phyloP scores from a whole-genome alignment of 202 grass and related monocot genomes.

The Zoysia matrella region DNA sequence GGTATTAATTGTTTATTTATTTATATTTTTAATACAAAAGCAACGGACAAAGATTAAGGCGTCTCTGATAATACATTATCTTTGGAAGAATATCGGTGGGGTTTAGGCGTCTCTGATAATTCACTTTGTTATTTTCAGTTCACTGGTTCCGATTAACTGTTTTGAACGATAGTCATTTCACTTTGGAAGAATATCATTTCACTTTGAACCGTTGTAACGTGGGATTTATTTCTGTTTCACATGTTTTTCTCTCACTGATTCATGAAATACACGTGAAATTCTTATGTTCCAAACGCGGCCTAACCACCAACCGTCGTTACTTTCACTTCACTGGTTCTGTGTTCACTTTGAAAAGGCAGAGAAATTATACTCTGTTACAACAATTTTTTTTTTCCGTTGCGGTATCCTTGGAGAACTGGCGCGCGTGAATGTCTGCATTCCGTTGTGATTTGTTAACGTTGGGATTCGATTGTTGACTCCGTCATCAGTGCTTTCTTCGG shows the following conservation, averaged over 20 bases:
- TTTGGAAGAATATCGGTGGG: neutral
- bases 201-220: too few species aligned
- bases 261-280: too few species aligned
- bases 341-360: neutral
- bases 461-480: slow-evolving; percentile 10
- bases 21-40: slow-evolving; percentile 31
- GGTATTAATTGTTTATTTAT: slow-evolving; percentile 52
- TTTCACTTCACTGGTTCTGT: too few species aligned
- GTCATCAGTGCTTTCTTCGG: neutral
- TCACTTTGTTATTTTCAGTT: too few species aligned
- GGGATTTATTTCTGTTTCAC: too few species aligned
- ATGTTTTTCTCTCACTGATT: too few species aligned
- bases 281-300: too few species aligned
- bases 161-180: too few species aligned
- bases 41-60: slow-evolving; percentile 59
- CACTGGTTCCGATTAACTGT: too few species aligned
- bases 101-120: too few species aligned
- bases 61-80: neutral
- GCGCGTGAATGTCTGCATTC: neutral
- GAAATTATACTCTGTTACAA: slow-evolving; percentile 8
- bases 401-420: neutral
- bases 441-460: slow-evolving; percentile 11
- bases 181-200: too few species aligned
- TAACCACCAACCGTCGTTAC: too few species aligned
- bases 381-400: slow-evolving; percentile 19